Evolutionary conservation across 139 green algal species (phyloP).

Genomic region (Coelastrella sp.): DNA sequence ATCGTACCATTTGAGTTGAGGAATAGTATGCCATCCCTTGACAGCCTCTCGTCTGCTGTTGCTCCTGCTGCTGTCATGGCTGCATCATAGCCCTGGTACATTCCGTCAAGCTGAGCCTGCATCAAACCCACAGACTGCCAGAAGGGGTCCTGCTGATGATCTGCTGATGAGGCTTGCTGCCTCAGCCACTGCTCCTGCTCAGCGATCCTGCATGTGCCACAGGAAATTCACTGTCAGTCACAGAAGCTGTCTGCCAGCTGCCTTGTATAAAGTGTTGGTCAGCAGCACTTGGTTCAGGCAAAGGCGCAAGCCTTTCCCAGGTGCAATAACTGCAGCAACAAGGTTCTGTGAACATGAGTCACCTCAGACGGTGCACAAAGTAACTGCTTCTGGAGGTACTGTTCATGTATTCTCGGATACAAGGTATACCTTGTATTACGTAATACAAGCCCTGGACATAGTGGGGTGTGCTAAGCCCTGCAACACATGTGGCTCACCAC

Average conservation of each 20-base stretch:
- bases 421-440: too few relatives aligned
- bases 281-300: too few relatives aligned
- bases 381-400: too few relatives aligned
- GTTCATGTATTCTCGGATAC: too few relatives aligned
- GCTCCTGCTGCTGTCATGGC: slow-evolving; percentile 20
- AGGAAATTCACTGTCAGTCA: too few relatives aligned
- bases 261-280: neutral
- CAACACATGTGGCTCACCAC: slow-evolving; percentile 49
- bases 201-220: slow-evolving; percentile 58
- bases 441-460: too few relatives aligned
- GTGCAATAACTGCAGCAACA: too few relatives aligned
- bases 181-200: slow-evolving; percentile 68
- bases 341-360: too few relatives aligned
- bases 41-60: slow-evolving; percentile 50
- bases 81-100: slow-evolving; percentile 73
- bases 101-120: slow-evolving; percentile 74
- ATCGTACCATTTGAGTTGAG: slow-evolving; percentile 74
- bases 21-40: slow-evolving; percentile 71
- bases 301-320: too few relatives aligned
- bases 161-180: slow-evolving; percentile 31
- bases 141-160: slow-evolving; percentile 33
- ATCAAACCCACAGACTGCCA: slow-evolving; percentile 65
- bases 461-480: too few relatives aligned
- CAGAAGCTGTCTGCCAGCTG: too few relatives aligned
- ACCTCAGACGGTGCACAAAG: too few relatives aligned